phyloP scores from a whole-genome alignment of 805 yeast species.

The Teunomyces barrocoloradensis region DNA sequence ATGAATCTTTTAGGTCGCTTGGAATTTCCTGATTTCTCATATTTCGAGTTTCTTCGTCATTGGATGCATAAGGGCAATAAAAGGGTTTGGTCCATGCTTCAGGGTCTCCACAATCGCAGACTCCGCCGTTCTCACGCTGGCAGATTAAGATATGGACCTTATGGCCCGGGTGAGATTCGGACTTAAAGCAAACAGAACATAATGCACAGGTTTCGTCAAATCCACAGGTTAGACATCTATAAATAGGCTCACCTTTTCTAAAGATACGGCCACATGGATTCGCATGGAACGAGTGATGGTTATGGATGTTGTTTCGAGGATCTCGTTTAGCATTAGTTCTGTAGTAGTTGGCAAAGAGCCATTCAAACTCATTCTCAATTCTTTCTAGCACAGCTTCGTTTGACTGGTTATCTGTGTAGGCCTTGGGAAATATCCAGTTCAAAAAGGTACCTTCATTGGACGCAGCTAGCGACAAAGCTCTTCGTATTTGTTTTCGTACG shows the following conservation, averaged over 20 bases:
- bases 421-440: constrained; percentile 37
- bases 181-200: constrained; percentile 73
- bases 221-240: constrained; percentile 73
- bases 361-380: constrained; percentile 26
- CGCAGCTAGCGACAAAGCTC: constrained; percentile 43
- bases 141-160: constrained; percentile 62
- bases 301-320: constrained; percentile 19
- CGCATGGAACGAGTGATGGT: constrained; percentile 47
- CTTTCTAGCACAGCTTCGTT: constrained; percentile 1
- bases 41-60: constrained; percentile 16
- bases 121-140: constrained; percentile 70
- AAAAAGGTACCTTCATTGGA: constrained; percentile 42
- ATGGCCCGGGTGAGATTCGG: constrained; percentile 70
- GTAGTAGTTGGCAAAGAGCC: constrained; percentile 34
- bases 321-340: constrained; percentile 14
- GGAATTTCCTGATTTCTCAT: constrained; percentile 32
- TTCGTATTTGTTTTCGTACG: constrained; percentile 33
- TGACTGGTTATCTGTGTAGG: constrained; percentile 9
- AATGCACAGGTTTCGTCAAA: constrained; percentile 82
- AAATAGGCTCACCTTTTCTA: constrained; percentile 76
- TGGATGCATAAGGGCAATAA: constrained; percentile 37
- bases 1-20: constrained; percentile 37
- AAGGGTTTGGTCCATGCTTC: constrained; percentile 70
- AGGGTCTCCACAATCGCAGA: constrained; percentile 86
- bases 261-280: constrained; percentile 74